Base-by-base conservation (phyloP, 2,329 filamentous ascomycete genomes). In the Aspergillus amoenus region DNA sequence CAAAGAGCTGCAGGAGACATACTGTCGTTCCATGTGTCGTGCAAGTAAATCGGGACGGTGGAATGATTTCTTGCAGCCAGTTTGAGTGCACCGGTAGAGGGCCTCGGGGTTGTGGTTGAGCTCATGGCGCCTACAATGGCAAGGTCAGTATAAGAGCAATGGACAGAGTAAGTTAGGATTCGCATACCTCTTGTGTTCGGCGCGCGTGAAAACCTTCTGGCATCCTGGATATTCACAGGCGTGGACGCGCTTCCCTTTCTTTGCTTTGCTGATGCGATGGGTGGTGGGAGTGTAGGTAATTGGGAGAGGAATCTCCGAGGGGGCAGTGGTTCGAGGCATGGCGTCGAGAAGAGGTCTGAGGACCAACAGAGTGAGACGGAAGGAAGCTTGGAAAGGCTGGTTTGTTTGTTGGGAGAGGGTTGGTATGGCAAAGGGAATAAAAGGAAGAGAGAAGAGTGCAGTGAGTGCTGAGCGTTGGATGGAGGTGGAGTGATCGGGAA, bases 211-310 rank as follows among this genome's bases (percentile, higher is more conserved):
- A 55, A 81, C 73, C 78, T 81, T 81, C 59, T 70, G 71, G 63
- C 79, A 81, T 40, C 78, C 77, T 15, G 76, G 76, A 58, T 70
- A 78, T 56, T 78, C 72, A 63, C 79, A 81, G 8, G 73, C 73
- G 62, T 81, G 79, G 13, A 81, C 79, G 51, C 78, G 75, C 66
- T 81, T 81, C 30, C 79, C 79, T 66, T 81, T 81, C 69, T 80
- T 81, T 12, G 79, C 79, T 65, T 81, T 81, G 69, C 79, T 81
- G 62, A 81, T 74, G 50, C 79, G 76, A 61, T 75, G 75, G 37
- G 79, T 81, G 18, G 78, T 80, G 21, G 79, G 79, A 27, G 79
- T 81, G 57, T 79, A 80, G 54, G 75, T 76, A 48, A 78, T 67
- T 18, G 73, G 69, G 57, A 73, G 57, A 27, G 70, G 62, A 43